Evolutionary conservation across 1,284 basidiomycete genomes (phyloP).

Genomic region (Ustilago loliicola): DNA sequence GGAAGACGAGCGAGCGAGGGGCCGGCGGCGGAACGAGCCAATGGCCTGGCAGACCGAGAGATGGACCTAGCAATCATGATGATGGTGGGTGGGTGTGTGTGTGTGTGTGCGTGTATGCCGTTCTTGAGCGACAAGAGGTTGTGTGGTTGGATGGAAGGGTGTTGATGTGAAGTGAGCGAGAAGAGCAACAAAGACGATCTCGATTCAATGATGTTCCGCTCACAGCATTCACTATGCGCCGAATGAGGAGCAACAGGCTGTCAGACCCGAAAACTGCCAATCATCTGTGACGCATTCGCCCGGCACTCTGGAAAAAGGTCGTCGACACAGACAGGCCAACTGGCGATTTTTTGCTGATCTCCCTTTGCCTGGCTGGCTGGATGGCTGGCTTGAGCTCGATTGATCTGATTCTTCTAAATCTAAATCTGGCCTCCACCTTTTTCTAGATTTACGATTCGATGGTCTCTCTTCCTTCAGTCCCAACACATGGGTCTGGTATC

Average conservation of each 20-base stretch:
- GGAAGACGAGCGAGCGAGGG: slow-evolving; percentile 28
- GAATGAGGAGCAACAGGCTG: no score
- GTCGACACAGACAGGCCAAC: neutral
- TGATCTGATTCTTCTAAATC: neutral
- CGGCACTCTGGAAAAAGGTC: neutral
- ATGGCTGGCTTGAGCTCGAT: neutral
- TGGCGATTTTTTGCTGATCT: neutral
- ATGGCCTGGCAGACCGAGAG: slow-evolving; percentile 32
- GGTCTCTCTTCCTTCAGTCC: no score
- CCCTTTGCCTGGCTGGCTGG: neutral
- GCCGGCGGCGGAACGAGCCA: slow-evolving; percentile 24
- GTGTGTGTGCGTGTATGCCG: neutral
- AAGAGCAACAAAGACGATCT: no score
- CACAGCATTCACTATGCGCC: no score
- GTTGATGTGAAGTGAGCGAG: neutral
- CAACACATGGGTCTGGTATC: no score
- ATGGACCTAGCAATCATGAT: slow-evolving; percentile 40
- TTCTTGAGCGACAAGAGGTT: neutral
- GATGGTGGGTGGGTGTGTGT: no score
- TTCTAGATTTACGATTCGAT: no score
- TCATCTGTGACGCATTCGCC: no score
- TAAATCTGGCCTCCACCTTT: neutral
- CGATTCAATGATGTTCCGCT: no score
- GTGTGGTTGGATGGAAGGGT: slow-evolving; percentile 5
- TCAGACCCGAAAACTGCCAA: no score